Base-by-base conservation (phyloP, 2,329 filamentous ascomycete species). In the Akanthomyces lecanii region DNA sequence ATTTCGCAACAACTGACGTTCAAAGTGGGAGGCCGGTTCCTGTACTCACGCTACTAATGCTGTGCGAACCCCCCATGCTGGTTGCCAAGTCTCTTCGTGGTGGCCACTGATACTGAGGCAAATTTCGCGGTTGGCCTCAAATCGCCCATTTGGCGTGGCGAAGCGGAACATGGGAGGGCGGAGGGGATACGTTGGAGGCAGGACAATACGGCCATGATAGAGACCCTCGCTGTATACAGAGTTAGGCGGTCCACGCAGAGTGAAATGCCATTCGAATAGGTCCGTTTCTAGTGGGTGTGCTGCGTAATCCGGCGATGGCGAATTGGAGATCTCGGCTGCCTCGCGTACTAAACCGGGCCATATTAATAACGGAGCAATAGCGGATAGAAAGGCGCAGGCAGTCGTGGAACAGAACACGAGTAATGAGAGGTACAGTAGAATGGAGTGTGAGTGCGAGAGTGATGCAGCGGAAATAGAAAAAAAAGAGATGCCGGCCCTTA, bases 181-280 rank as follows among this genome's bases (percentile, higher is more conserved):
- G 3, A 97, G 85, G 0, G 95, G 95, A 76, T 99, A 99, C 1
- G 89, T 86, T 0, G 92, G 85, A 1, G 95, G 95, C 1, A 99
- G 86, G 45, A 93, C 85, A 74, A 99, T 98, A 71, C 94, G 92
- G 63, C 95, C 95, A 77, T 99, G 95, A 79, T 98, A 99, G 71
- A 97, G 85, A 54, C 95, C 95, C 38, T 82, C 79, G 51, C 86
- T 85, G 77, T 93, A 97, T 44, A 88, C 85, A 0, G 92, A 93
- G 38, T 85, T 81, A 0, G 94, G 94, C 0, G 94, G 93, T 0
- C 95, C 95, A 58, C 89, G 87, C n/a, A 99, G 82, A 0, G 95
- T 99, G 78, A 98, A 99, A 80, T 99, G 95, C 95, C 95, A 99
- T 77, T 98, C 93, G 78, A 97, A 97, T 61, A 99, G 87, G 76